Conservation (phyloP, 2,329 filamentous ascomycete genomes). For the Xylariales sp. region DNA sequence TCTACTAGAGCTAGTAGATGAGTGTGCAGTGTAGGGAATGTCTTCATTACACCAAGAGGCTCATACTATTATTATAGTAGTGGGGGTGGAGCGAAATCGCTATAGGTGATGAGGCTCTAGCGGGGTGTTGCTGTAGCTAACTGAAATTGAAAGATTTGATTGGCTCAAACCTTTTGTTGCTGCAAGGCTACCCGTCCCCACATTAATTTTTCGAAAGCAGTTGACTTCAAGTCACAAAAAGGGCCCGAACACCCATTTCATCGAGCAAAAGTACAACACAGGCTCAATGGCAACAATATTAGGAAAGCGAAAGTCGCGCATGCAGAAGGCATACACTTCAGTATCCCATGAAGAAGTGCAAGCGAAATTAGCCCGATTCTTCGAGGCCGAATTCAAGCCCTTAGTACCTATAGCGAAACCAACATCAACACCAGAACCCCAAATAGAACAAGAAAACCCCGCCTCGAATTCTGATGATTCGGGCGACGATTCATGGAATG, state of each 20-base stretch:
- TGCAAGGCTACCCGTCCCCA: conserved; percentile 33
- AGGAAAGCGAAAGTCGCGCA: conserved; percentile 62
- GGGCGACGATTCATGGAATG: conserved; percentile 38
- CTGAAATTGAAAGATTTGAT: conserved; percentile 32
- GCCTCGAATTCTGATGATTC: conserved; percentile 32
- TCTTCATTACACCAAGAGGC: not conserved
- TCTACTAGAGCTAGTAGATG: not conserved
- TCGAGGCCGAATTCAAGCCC: conserved; percentile 88
- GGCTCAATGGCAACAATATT: conserved; percentile 57
- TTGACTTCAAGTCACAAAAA: not conserved
- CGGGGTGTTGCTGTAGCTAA: conserved; percentile 38
- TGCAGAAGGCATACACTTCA: conserved; percentile 44
- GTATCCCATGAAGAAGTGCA: conserved; percentile 67
- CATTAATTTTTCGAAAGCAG: conserved; percentile 35
- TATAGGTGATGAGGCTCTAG: not conserved
- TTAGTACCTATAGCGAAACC: conserved; percentile 54
- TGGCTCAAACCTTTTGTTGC: conserved; percentile 25
- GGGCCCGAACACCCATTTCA: conserved; percentile 6
- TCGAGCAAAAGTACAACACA: not conserved
- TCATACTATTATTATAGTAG: conserved; percentile 1
- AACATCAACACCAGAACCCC: conserved; percentile 31
- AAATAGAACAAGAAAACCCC: conserved; percentile 54
- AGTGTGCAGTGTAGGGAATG: not conserved
- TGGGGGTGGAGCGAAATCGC: no score
- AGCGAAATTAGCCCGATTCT: conserved; percentile 83